Conservation (phyloP, 805 yeast species). For the Blastobotrys terrestris region DNA sequence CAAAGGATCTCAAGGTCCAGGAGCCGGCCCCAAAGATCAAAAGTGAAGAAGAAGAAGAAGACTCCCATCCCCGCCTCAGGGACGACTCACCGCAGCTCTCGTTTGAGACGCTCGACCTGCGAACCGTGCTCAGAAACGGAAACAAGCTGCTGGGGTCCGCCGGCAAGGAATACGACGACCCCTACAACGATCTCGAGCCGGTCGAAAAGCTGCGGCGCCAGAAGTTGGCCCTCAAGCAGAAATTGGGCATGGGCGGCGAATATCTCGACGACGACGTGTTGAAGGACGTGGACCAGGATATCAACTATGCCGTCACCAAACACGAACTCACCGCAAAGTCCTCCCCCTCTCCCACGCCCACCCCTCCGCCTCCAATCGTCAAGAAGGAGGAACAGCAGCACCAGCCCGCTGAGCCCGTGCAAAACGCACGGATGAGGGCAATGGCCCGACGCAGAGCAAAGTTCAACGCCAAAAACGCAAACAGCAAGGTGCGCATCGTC, state of each 20-base stretch:
- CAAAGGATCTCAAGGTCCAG: too few relatives aligned
- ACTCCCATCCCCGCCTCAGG: slow-evolving; percentile 26
- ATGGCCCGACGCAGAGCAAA: slow-evolving; percentile 38
- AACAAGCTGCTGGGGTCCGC: slow-evolving; percentile 57
- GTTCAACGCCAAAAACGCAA: slow-evolving; percentile 44
- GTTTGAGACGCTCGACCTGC: slow-evolving; percentile 33
- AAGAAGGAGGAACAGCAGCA: background rate
- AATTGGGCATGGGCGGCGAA: slow-evolving; percentile 40
- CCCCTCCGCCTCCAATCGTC: slow-evolving; percentile 3
- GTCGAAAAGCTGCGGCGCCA: slow-evolving; percentile 46
- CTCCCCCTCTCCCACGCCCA: slow-evolving; percentile 4
- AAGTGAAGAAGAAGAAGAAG: slow-evolving; percentile 28
- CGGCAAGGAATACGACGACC: slow-evolving; percentile 41
- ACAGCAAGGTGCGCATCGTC: slow-evolving; percentile 33
- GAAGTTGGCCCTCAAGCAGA: slow-evolving; percentile 38
- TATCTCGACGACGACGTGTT: slow-evolving; percentile 32
- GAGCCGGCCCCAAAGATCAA: slow-evolving; percentile 20
- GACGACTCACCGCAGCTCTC: slow-evolving; percentile 24
- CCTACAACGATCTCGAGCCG: slow-evolving; percentile 34
- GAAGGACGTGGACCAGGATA: slow-evolving; percentile 27
- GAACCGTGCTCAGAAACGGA: slow-evolving; percentile 34
- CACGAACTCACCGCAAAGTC: slow-evolving; percentile 4
- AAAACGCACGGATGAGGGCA: slow-evolving; percentile 69
- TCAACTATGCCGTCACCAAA: slow-evolving; percentile 1
- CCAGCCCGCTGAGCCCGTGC: slow-evolving; percentile 9